These are phyloP conservation scores for Entomophthora muscae DNA, from an alignment of 371 early-diverging fungal genomes.

Conservation along the genomic window DNA sequence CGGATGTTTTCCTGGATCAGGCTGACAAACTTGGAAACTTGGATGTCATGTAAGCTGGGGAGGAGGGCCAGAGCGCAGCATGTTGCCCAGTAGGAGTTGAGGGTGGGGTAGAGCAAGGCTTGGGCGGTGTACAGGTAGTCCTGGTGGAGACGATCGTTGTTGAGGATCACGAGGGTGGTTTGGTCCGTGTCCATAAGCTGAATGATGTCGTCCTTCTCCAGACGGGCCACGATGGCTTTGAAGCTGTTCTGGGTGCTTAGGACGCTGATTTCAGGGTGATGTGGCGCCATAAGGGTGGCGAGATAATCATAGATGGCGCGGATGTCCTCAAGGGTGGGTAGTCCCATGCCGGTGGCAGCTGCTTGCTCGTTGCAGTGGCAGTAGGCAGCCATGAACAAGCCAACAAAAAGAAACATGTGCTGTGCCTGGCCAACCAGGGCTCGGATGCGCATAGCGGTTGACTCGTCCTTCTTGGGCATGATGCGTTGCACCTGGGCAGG, in stretches of 20 bases:
- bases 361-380: neutral
- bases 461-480: neutral
- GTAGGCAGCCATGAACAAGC: neutral
- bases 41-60: neutral
- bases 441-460: neutral
- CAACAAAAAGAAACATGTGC: neutral
- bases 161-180: neutral
- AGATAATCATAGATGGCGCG: neutral
- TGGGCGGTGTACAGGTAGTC: neutral
- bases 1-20: neutral
- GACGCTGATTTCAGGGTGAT: neutral
- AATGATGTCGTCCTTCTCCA: neutral
- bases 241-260: neutral
- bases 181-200: neutral
- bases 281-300: neutral
- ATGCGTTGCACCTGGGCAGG: neutral
- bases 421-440: neutral
- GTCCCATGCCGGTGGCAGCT: neutral
- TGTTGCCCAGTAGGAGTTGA: neutral
- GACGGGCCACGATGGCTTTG: neutral
- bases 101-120: neutral
- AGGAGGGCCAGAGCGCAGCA: neutral
- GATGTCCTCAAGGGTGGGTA: neutral
- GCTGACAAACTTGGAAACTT: neutral
- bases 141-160: constrained; percentile 1